phyloP scores from a whole-genome alignment of 345 rosid genomes.

The rapeseed (Brassica napus) region DNA sequence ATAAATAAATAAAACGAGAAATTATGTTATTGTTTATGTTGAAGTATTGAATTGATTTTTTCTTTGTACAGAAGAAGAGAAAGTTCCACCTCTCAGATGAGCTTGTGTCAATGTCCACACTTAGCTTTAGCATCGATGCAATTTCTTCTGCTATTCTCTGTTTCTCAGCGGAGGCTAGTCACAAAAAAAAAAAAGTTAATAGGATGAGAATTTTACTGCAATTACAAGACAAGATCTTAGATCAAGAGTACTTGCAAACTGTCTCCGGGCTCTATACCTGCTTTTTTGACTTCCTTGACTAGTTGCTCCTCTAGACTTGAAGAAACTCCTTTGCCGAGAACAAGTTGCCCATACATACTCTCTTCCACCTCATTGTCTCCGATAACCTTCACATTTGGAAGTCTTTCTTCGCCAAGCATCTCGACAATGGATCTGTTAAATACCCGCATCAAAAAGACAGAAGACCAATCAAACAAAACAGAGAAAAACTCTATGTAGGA shows the following conservation, averaged over 20 bases:
- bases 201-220: conserved; percentile 15
- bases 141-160: conserved; percentile 88
- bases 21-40: background rate
- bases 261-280: conserved; percentile 47
- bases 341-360: conserved; percentile 84
- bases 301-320: conserved; percentile 71
- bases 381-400: conserved; percentile 58
- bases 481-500: background rate
- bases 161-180: conserved; percentile 81
- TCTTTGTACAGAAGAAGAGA: background rate
- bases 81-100: conserved; percentile 67
- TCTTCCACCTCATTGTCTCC: conserved; percentile 67
- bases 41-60: background rate
- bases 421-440: conserved; percentile 61
- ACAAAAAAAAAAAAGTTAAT: conserved; percentile 29
- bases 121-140: conserved; percentile 80
- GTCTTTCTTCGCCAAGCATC: conserved; percentile 78
- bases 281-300: conserved; percentile 75
- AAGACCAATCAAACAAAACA: background rate
- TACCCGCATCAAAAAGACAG: background rate
- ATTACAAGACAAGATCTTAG: conserved; percentile 5
- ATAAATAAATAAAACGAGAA: background rate
- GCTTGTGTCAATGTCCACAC: conserved; percentile 76
- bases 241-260: conserved; percentile 1
- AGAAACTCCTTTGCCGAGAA: conserved; percentile 56